Evolutionary conservation across 352 stramenopile genomes (phyloP).

Genomic region (Pythium pyrilobum): DNA sequence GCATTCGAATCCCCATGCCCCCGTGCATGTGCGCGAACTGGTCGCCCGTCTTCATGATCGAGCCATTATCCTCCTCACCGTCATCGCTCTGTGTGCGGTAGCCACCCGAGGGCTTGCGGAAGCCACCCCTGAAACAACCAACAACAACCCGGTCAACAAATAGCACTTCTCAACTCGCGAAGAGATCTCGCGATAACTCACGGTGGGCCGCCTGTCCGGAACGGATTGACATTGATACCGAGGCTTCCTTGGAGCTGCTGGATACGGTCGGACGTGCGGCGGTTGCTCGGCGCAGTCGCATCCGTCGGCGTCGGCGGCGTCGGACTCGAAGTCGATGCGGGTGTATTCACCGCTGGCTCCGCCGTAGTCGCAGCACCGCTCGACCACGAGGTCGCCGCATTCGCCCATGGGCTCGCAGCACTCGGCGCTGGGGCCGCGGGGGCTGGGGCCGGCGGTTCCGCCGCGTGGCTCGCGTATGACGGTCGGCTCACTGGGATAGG

Average conservation of each 20-base stretch:
- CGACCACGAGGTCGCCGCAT: constrained; percentile 1
- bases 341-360: constrained; percentile 6
- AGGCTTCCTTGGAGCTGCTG: constrained; percentile 73
- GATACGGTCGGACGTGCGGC: constrained; percentile 45
- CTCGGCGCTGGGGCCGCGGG: not conserved
- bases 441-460: not conserved
- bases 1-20: constrained; percentile 70
- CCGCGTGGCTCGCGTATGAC: not conserved
- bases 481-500: constrained; percentile 25
- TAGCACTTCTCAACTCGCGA: not conserved
- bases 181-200: constrained; percentile 5
- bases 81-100: constrained; percentile 7
- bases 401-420: constrained; percentile 1
- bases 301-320: constrained; percentile 12
- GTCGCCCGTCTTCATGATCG: constrained; percentile 82
- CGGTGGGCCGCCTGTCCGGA: constrained; percentile 37
- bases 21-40: constrained; percentile 69
- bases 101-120: constrained; percentile 26
- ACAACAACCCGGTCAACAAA: too few species aligned
- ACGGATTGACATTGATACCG: constrained; percentile 84
- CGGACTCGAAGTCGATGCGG: constrained; percentile 16
- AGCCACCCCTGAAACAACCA: constrained; percentile 20
- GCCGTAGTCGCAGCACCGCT: not conserved
- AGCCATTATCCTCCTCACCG: constrained; percentile 25
- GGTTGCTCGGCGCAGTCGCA: constrained; percentile 16